phyloP scores from a whole-genome alignment of 352 stramenopile species.

The Phytopythium oedochilum region DNA sequence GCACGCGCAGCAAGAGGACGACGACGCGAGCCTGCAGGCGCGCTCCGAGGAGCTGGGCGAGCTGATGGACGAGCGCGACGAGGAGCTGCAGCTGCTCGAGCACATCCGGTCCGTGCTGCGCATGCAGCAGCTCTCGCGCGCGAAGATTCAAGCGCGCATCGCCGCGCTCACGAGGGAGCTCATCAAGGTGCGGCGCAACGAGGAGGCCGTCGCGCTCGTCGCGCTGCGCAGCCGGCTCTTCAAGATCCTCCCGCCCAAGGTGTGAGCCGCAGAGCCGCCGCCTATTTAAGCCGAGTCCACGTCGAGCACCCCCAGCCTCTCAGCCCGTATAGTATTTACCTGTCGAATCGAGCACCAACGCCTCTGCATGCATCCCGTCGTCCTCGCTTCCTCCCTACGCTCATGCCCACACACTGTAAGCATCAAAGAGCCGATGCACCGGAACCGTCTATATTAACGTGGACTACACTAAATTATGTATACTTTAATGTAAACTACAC shows the following conservation, averaged over 20 bases:
- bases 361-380: neutral
- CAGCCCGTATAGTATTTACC: neutral
- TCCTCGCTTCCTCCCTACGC: too few species aligned
- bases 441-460: too few species aligned
- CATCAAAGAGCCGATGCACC: too few species aligned
- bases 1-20: conserved; percentile 9
- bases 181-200: conserved; percentile 29
- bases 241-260: conserved; percentile 41
- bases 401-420: too few species aligned
- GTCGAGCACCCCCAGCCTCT: neutral
- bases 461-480: too few species aligned
- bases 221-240: conserved; percentile 47
- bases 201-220: conserved; percentile 44
- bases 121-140: conserved; percentile 32
- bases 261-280: conserved; percentile 16
- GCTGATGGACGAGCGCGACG: conserved; percentile 52
- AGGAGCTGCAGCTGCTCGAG: conserved; percentile 48
- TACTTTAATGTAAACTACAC: neutral
- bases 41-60: conserved; percentile 46
- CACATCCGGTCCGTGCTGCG: conserved; percentile 46
- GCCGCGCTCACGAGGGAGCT: conserved; percentile 38
- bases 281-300: conserved; percentile 7
- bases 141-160: conserved; percentile 39
- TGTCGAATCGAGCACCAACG: neutral
- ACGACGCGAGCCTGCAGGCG: conserved; percentile 26